Evolutionary conservation across 352 stramenopile genomes (phyloP).

Genomic region (Pseudoperonospora humuli): DNA sequence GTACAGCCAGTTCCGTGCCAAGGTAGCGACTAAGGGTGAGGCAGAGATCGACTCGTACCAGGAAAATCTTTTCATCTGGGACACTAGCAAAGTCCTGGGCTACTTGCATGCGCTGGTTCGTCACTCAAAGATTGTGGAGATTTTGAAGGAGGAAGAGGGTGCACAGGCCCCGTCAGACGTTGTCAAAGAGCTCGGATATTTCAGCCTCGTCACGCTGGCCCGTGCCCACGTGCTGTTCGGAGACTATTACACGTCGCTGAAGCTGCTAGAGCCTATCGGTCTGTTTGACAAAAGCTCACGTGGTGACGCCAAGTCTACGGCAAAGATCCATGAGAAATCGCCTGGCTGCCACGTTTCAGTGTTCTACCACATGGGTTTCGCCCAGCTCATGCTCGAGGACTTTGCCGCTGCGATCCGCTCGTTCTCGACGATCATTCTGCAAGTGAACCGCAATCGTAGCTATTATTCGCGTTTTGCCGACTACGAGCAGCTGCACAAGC

Average conservation of each 20-base stretch:
- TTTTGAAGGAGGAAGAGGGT: constrained; percentile 57
- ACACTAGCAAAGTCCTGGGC: constrained; percentile 91
- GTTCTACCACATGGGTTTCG: constrained; percentile 96
- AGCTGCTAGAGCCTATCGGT: constrained; percentile 88
- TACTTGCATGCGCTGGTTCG: constrained; percentile 93
- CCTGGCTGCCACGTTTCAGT: constrained; percentile 91
- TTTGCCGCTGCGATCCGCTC: constrained; percentile 90
- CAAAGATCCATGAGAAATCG: constrained; percentile 87
- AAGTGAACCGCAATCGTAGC: constrained; percentile 84
- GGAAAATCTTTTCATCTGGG: constrained; percentile 90
- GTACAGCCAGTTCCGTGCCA: constrained; percentile 94
- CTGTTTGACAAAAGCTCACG: constrained; percentile 77
- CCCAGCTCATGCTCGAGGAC: constrained; percentile 95
- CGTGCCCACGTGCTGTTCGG: constrained; percentile 94
- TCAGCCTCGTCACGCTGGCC: constrained; percentile 90
- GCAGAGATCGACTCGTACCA: constrained; percentile 46
- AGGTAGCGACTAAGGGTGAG: constrained; percentile 61
- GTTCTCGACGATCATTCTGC: constrained; percentile 85
- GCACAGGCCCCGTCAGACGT: constrained; percentile 46
- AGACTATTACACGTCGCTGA: constrained; percentile 93
- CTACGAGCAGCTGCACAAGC: constrained; percentile 93
- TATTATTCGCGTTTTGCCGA: constrained; percentile 89
- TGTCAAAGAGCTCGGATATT: constrained; percentile 93
- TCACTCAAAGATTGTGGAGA: constrained; percentile 87
- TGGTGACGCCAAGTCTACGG: constrained; percentile 40